These are phyloP conservation scores for Pseudohalonectria lignicola DNA, from an alignment of 2,329 filamentous ascomycete species.

Conservation along the genomic window DNA sequence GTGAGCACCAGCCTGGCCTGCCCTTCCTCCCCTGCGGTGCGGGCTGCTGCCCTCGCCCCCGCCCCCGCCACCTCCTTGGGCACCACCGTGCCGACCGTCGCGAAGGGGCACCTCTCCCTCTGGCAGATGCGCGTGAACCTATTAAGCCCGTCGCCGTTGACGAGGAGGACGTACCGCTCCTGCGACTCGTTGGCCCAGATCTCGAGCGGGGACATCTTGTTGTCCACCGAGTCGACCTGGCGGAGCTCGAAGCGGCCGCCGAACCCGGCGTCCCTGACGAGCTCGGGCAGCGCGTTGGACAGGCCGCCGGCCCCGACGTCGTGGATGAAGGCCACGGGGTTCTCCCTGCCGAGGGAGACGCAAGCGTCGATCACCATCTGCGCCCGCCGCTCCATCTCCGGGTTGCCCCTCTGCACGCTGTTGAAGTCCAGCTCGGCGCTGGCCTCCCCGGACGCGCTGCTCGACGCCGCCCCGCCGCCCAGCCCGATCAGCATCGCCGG, in stretches of 20 bases:
- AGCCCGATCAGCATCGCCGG: conserved; percentile 97
- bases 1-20: conserved; percentile 66
- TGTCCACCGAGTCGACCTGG: conserved; percentile 82
- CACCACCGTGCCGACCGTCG: conserved; percentile 72
- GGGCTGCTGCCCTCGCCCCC: no score
- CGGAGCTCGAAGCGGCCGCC: conserved; percentile 92
- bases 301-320: conserved; percentile 89
- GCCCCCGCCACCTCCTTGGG: conserved; percentile 37
- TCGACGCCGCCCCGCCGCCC: conserved; percentile 89
- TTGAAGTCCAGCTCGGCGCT: conserved; percentile 92
- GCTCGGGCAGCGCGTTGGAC: conserved; percentile 67
- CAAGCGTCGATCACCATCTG: conserved; percentile 98
- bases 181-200: conserved; percentile 98
- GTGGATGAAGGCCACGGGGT: conserved; percentile 93
- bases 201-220: conserved; percentile 86
- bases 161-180: conserved; percentile 86
- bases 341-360: conserved; percentile 69
- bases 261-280: conserved; percentile 84
- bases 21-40: no score
- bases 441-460: conserved; percentile 75
- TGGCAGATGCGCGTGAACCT: conserved; percentile 60
- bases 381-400: conserved; percentile 87
- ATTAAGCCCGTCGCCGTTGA: conserved; percentile 72
- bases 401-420: conserved; percentile 93
- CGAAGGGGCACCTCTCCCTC: conserved; percentile 85